These are phyloP conservation scores for Cronartium ribicola DNA, from an alignment of 1,284 basidiomycete genomes.

Conservation along the genomic window DNA sequence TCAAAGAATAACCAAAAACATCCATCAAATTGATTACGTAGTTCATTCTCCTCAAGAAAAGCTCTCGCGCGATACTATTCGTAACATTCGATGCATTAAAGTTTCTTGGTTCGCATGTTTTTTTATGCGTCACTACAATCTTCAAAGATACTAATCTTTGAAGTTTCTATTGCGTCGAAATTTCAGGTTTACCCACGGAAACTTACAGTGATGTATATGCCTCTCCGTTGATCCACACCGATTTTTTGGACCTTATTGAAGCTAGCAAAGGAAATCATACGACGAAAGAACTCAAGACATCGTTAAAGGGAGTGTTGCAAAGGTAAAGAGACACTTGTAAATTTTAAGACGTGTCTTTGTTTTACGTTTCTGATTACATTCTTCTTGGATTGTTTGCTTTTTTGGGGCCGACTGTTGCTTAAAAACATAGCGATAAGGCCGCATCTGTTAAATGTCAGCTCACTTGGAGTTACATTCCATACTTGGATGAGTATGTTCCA, in stretches of 20 bases:
- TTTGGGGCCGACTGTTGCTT: neutral
- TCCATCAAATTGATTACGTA: neutral
- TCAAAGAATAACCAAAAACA: too few relatives aligned
- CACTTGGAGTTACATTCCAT: neutral
- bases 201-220: conserved; percentile 29
- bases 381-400: neutral
- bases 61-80: conserved; percentile 15
- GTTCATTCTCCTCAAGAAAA: conserved; percentile 30
- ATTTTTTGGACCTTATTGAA: conserved; percentile 42
- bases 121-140: neutral
- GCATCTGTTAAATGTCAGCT: neutral
- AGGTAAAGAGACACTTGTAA: neutral
- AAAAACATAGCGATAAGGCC: neutral
- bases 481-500: neutral
- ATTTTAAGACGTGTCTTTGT: neutral
- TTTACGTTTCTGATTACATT: neutral
- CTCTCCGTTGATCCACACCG: conserved; percentile 40
- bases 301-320: conserved; percentile 13
- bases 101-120: conserved; percentile 17
- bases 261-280: conserved; percentile 9
- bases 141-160: neutral
- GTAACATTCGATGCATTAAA: conserved; percentile 18
- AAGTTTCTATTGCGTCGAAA: neutral
- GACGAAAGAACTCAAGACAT: neutral
- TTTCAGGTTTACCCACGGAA: conserved; percentile 21